These are phyloP conservation scores for Podosphaera xanthii DNA, from an alignment of 2,329 filamentous ascomycete genomes.

Conservation along the genomic window DNA sequence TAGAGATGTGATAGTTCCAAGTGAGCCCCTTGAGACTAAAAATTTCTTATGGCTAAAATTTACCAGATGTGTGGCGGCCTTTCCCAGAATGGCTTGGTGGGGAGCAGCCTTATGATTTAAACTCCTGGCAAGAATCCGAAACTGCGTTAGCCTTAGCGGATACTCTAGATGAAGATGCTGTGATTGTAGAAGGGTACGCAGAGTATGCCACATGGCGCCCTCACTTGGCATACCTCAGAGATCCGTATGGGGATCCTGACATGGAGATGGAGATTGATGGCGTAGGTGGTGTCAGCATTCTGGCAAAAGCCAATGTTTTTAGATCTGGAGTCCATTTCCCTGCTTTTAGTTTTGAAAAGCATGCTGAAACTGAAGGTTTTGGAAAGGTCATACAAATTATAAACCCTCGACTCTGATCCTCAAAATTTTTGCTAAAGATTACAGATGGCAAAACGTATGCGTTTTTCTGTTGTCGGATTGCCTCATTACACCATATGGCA, in stretches of 20 bases:
- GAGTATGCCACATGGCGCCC: slow-evolving; percentile 98
- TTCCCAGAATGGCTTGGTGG: slow-evolving; percentile 95
- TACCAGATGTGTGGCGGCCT: slow-evolving; percentile 82
- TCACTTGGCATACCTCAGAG: slow-evolving; percentile 85
- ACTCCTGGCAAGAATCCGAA: slow-evolving; percentile 98
- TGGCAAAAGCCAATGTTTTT: slow-evolving; percentile 91
- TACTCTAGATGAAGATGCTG: slow-evolving; percentile 87
- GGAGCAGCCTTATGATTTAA: slow-evolving; percentile 93
- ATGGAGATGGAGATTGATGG: slow-evolving; percentile 99
- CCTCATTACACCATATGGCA: slow-evolving; percentile 99
- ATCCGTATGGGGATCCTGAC: slow-evolving; percentile 91
- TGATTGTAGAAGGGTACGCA: slow-evolving; percentile 96
- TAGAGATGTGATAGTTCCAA: slow-evolving; percentile 95
- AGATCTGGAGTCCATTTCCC: slow-evolving; percentile 90
- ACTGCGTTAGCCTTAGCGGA: slow-evolving; percentile 84
- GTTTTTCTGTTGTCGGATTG: slow-evolving; percentile 80
- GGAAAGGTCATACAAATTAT: slow-evolving; percentile 48
- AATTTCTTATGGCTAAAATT: slow-evolving; percentile 1
- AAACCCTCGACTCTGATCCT: background rate
- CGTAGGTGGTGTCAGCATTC: slow-evolving; percentile 87
- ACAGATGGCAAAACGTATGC: slow-evolving; percentile 93
- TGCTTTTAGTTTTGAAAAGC: slow-evolving; percentile 95
- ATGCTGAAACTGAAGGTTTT: slow-evolving; percentile 94
- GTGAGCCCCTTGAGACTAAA: slow-evolving; percentile 30
- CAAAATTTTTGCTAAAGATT: background rate